A percentile compares a stretch with the other conserved stretches of the same genome.
Evolutionary conservation across 352 stramenopile species (phyloP).

Genomic region (Globisporangium solare): DNA sequence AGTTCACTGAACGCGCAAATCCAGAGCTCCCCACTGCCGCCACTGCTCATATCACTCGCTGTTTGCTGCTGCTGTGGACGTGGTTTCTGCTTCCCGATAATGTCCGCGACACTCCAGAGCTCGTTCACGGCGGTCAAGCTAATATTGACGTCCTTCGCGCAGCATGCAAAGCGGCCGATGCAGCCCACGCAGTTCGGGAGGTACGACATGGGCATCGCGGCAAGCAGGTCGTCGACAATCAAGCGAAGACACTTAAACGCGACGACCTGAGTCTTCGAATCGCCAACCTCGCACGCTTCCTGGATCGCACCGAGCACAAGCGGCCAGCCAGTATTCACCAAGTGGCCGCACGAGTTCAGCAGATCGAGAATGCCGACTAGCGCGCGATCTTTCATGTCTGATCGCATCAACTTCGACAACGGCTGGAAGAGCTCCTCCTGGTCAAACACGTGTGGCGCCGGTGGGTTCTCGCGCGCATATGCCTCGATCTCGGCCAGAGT

Average conservation of each 20-base stretch:
- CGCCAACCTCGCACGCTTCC: conserved; percentile 55
- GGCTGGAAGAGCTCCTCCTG: conserved; percentile 68
- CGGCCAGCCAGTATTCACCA: conserved; percentile 69
- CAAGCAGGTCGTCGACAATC: conserved; percentile 96
- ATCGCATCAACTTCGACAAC: conserved; percentile 52
- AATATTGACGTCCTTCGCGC: conserved; percentile 96
- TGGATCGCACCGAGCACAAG: conserved; percentile 62
- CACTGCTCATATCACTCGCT: neutral
- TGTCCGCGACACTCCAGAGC: conserved; percentile 92
- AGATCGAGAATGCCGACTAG: conserved; percentile 71
- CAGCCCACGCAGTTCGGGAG: conserved; percentile 85
- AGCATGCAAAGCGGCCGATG: conserved; percentile 91
- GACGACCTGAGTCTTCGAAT: conserved; percentile 74
- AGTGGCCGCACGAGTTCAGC: conserved; percentile 68
- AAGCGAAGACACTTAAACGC: conserved; percentile 96
- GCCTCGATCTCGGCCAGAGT: conserved; percentile 46
- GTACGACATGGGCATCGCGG: conserved; percentile 72
- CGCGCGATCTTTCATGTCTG: conserved; percentile 73
- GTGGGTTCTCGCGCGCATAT: conserved; percentile 24
- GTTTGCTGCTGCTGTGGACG: conserved; percentile 1
- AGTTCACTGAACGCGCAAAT: conserved; percentile 76
- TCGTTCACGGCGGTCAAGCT: conserved; percentile 96
- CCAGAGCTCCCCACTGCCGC: conserved; percentile 31
- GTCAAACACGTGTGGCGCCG: conserved; percentile 48
- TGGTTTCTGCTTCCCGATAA: conserved; percentile 68